Evolutionary conservation across 2,329 filamentous ascomycete genomes (phyloP).

Genomic region (Microdochium paspali): DNA sequence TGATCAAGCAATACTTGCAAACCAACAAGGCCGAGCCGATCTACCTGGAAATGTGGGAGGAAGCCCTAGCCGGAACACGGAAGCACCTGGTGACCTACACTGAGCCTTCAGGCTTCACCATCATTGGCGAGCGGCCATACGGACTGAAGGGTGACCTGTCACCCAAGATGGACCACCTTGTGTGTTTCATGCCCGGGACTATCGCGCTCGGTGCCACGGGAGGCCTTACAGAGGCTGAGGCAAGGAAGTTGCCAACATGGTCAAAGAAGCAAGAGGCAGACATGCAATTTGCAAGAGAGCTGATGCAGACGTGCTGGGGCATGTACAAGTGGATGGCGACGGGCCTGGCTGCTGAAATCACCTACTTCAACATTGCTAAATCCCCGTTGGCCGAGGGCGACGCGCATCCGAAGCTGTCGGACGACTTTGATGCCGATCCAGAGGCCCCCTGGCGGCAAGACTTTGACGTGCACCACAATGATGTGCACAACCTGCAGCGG

Average conservation of each 20-base stretch:
- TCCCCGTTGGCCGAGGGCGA: conserved; percentile 56
- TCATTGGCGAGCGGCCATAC: conserved; percentile 75
- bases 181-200: conserved; percentile 95
- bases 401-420: conserved; percentile 36
- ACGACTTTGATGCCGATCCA: conserved; percentile 37
- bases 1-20: conserved; percentile 97
- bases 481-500: conserved; percentile 86
- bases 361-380: conserved; percentile 71
- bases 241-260: conserved; percentile 66
- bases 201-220: conserved; percentile 83
- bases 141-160: conserved; percentile 59
- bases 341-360: conserved; percentile 89
- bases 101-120: conserved; percentile 68
- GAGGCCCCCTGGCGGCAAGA: conserved; percentile 66
- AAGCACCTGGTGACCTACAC: conserved; percentile 92
- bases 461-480: conserved; percentile 69
- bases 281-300: conserved; percentile 75
- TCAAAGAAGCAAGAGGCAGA: conserved; percentile 72
- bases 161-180: conserved; percentile 96
- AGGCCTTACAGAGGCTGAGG: conserved; percentile 65
- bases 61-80: conserved; percentile 74
- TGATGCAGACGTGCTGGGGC: conserved; percentile 96
- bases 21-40: conserved; percentile 78
- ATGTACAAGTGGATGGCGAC: conserved; percentile 91
- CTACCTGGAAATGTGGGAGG: conserved; percentile 89